Base-by-base conservation (phyloP, 495 filamentous ascomycete species). In the Penicillium paradoxum region DNA sequence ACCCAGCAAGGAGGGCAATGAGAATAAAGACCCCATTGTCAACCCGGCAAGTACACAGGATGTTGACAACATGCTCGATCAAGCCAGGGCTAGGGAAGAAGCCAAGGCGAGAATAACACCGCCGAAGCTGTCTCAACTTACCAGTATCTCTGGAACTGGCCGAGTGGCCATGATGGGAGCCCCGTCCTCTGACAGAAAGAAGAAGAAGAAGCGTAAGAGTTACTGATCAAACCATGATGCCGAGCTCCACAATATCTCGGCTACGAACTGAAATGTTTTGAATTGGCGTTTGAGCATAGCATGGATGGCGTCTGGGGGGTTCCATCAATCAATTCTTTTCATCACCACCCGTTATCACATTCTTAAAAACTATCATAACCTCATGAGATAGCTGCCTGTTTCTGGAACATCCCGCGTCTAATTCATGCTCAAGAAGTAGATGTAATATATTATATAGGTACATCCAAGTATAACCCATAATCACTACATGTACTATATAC, bases 171-270 rank as follows among this genome's bases (percentile, higher is more conserved):
- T 34, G 52, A 45, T n/a, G 57, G 57, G 21, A 48, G 43, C 42
- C 10, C 37, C 56, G 3, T 53, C 46, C 4, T 30, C 47, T 17
- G 55, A 58, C 18, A 65, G 7, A 11, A 32, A 68, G 41, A 64
- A 66, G n/a, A 67, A 72, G 54, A 73, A 73, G 56, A 74, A 73
- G 57, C 69, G 70, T 46, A 72, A 73, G 61, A 55, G 60, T 39
- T 13, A 29, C 45, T 48, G 25, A 33, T 37, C 9, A 3, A 1
- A 15, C 14, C 27, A n/a, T 27, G 3, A 7, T 7, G 19, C 3
- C n/a, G n/a, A n/a, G n/a, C 22, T 22, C n/a, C 14, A 44, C 8
- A 4, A 29, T 14, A 17, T 29, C 7, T 36, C 27, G 24, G 13
- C 14, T 49, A 21, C 38, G 18, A 27, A 11, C 15, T 48, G 33